A percentile compares a stretch with the other conserved stretches of the same genome.
Evolutionary conservation across 805 yeast species (phyloP).

Genomic region (Pichia nanzhaoensis): DNA sequence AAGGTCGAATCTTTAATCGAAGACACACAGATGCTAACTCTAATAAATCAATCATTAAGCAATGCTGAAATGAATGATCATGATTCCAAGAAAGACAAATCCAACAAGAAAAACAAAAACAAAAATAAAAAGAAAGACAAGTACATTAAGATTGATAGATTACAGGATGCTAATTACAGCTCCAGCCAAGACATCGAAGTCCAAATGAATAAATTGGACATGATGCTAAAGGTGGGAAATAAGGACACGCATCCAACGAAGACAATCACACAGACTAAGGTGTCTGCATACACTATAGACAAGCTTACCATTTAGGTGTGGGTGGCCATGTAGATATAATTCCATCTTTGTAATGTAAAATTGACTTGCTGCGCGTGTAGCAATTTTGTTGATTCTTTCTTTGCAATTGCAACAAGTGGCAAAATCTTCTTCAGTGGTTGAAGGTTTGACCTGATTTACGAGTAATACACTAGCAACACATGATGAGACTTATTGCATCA

Average conservation of each 20-base stretch:
- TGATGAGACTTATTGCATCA: constrained; percentile 23
- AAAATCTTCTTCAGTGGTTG: too few relatives aligned
- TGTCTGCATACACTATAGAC: constrained; percentile 53
- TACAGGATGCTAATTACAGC: too few relatives aligned
- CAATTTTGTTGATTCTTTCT: too few relatives aligned
- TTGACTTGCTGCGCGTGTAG: too few relatives aligned
- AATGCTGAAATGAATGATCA: constrained; percentile 14
- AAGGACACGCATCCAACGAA: constrained; percentile 17
- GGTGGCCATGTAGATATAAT: too few relatives aligned
- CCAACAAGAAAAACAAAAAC: constrained; percentile 9
- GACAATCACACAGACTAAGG: constrained; percentile 32
- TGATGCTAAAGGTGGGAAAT: constrained; percentile 21
- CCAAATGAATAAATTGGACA: constrained; percentile 21
- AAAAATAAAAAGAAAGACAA: constrained; percentile 14
- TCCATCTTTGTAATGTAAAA: too few relatives aligned
- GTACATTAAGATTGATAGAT: too few relatives aligned
- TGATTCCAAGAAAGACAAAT: constrained; percentile 7
- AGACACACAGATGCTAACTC: constrained; percentile 39
- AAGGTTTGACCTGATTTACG: too few relatives aligned
- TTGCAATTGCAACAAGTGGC: too few relatives aligned
- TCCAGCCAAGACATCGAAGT: constrained; percentile 19
- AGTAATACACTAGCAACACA: constrained; percentile 1
- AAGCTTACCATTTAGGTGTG: constrained; percentile 30
- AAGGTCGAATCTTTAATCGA: constrained; percentile 31
- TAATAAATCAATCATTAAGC: constrained; percentile 39